Conservation (phyloP, 805 yeast species). For the Saccharomycopsis fermentans region DNA sequence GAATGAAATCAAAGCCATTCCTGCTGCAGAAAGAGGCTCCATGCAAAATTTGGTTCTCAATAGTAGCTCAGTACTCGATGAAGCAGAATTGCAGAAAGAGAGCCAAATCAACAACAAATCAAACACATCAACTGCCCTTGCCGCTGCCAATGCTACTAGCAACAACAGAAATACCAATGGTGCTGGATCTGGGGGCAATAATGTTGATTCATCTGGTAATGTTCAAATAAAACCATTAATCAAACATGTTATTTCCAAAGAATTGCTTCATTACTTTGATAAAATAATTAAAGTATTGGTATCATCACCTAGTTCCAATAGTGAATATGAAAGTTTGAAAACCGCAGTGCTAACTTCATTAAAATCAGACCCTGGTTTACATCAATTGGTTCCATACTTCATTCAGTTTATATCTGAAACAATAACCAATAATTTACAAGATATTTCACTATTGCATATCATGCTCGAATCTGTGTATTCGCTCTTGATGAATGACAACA, state of each 20-base stretch:
- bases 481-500: slow-evolving; percentile 67
- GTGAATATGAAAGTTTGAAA: slow-evolving; percentile 45
- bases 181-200: background rate
- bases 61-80: slow-evolving; percentile 26
- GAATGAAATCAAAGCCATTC: slow-evolving; percentile 64
- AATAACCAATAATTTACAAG: slow-evolving; percentile 75
- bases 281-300: slow-evolving; percentile 74
- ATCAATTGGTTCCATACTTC: slow-evolving; percentile 92
- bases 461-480: slow-evolving; percentile 88
- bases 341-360: slow-evolving; percentile 79
- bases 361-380: slow-evolving; percentile 89
- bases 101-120: slow-evolving; percentile 18
- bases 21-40: slow-evolving; percentile 78
- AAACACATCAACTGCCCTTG: slow-evolving; percentile 21
- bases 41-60: slow-evolving; percentile 51
- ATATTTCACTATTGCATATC: slow-evolving; percentile 59
- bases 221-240: slow-evolving; percentile 77
- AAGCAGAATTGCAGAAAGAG: slow-evolving; percentile 7
- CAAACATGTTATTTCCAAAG: slow-evolving; percentile 90
- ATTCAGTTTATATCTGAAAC: slow-evolving; percentile 95
- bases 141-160: slow-evolving; percentile 8
- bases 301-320: slow-evolving; percentile 22
- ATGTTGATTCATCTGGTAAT: background rate
- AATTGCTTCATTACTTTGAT: slow-evolving; percentile 87
- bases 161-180: slow-evolving; percentile 21